These are phyloP conservation scores for Phytophthora ramorum DNA, from an alignment of 352 stramenopile species.

Conservation along the genomic window DNA sequence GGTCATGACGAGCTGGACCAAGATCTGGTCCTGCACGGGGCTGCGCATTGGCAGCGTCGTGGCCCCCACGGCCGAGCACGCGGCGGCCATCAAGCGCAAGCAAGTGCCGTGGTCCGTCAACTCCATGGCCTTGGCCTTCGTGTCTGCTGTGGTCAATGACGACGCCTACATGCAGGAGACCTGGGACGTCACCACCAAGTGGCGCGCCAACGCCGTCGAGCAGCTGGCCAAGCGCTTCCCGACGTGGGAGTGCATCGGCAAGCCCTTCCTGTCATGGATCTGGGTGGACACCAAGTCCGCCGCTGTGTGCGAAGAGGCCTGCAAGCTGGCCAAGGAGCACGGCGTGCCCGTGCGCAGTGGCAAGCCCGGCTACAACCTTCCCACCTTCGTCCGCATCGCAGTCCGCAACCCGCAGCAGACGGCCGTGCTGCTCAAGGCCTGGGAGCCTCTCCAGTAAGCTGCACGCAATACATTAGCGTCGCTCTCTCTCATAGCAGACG, in stretches of 20 bases:
- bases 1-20: conserved; percentile 93
- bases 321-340: conserved; percentile 79
- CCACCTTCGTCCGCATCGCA: conserved; percentile 85
- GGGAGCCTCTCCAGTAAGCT: conserved; percentile 65
- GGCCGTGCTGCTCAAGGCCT: conserved; percentile 78
- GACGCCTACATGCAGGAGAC: conserved; percentile 81
- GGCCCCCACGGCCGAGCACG: conserved; percentile 77
- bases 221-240: conserved; percentile 69
- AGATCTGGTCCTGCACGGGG: conserved; percentile 93
- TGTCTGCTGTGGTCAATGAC: conserved; percentile 85
- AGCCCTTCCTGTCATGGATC: conserved; percentile 87
- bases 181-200: conserved; percentile 85
- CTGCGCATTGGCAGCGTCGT: conserved; percentile 90
- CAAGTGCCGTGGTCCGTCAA: conserved; percentile 94
- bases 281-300: conserved; percentile 89
- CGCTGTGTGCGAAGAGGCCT: conserved; percentile 59
- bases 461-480: not conserved
- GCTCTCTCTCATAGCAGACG: not conserved
- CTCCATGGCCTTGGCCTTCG: conserved; percentile 89
- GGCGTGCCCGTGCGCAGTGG: conserved; percentile 88
- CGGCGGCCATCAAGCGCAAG: conserved; percentile 89
- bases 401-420: conserved; percentile 79
- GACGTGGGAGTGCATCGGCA: conserved; percentile 71
- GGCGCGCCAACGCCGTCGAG: conserved; percentile 68
- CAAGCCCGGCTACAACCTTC: conserved; percentile 89